Percentiles rank a stretch among this genome's conserved stretches.
phyloP scores from a whole-genome alignment of 768 basidiomycete genomes.

The Boletus rubropictus region DNA sequence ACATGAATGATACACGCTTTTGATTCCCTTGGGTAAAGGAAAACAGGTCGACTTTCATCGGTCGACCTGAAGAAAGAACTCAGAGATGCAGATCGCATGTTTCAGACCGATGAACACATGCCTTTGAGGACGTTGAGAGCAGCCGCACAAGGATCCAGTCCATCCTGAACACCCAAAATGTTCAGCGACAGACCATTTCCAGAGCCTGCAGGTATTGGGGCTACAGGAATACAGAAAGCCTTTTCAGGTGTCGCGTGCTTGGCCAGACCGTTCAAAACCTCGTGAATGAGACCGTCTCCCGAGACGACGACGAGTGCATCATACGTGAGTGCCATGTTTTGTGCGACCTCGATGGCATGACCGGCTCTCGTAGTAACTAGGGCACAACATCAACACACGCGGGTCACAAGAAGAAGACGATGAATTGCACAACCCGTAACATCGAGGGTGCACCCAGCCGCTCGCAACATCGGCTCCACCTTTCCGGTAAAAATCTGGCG shows the following conservation, averaged over 20 bases:
- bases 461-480: slow-evolving; percentile 67
- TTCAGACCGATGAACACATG: not conserved
- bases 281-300: slow-evolving; percentile 81
- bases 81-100: not conserved
- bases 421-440: slow-evolving; percentile 46
- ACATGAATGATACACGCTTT: slow-evolving; percentile 71
- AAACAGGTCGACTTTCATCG: slow-evolving; percentile 73
- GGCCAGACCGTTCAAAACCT: slow-evolving; percentile 79
- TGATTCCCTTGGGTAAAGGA: slow-evolving; percentile 66
- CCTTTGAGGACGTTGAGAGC: slow-evolving; percentile 80
- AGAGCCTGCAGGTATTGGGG: slow-evolving; percentile 77
- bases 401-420: not conserved
- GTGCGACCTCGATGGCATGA: slow-evolving; percentile 64
- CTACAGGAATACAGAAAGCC: slow-evolving; percentile 65
- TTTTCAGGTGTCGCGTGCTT: slow-evolving; percentile 51
- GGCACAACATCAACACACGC: not conserved
- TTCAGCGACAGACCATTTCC: slow-evolving; percentile 76
- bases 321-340: slow-evolving; percentile 49
- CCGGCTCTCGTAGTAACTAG: slow-evolving; percentile 57
- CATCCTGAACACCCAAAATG: slow-evolving; percentile 62
- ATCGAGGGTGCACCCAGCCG: slow-evolving; percentile 59
- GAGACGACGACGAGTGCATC: slow-evolving; percentile 74
- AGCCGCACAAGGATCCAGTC: slow-evolving; percentile 65
- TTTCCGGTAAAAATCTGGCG: slow-evolving; percentile 45
- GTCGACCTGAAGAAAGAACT: slow-evolving; percentile 43